phyloP scores from a whole-genome alignment of 768 basidiomycete genomes.

The Leccinum broughii region DNA sequence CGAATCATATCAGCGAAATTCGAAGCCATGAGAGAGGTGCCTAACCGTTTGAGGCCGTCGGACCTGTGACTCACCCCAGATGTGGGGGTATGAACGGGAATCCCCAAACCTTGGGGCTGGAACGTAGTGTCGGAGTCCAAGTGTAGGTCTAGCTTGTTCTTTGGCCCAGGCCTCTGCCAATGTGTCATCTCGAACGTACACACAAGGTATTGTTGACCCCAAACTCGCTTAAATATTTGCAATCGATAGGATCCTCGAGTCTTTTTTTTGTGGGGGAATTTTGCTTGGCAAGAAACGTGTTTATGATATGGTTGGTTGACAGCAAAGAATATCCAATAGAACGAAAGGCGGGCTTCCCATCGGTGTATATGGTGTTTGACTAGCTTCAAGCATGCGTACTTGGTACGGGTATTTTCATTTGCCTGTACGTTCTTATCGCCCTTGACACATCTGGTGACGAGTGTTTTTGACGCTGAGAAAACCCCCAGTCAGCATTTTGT shows the following conservation, averaged over 20 bases:
- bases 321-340: not conserved
- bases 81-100: too few relatives aligned
- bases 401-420: not conserved
- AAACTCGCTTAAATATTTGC: not conserved
- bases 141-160: too few relatives aligned
- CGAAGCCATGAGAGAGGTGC: not conserved
- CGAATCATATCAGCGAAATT: not conserved
- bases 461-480: not conserved
- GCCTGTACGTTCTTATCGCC: not conserved
- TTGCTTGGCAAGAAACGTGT: too few relatives aligned
- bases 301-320: too few relatives aligned
- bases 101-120: not conserved
- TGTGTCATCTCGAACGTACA: not conserved
- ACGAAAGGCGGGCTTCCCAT: not conserved
- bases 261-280: not conserved
- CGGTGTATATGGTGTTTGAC: not conserved
- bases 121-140: not conserved
- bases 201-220: not conserved
- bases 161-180: not conserved
- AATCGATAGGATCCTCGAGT: not conserved
- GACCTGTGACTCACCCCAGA: not conserved
- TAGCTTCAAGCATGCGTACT: not conserved
- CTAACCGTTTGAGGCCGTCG: not conserved
- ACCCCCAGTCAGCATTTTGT: not conserved
- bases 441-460: not conserved